Evolutionary conservation across 805 yeast genomes (phyloP), one percentile per base, ranked within the genome.

Genomic region (Hanseniaspora nectarophila): DNA sequence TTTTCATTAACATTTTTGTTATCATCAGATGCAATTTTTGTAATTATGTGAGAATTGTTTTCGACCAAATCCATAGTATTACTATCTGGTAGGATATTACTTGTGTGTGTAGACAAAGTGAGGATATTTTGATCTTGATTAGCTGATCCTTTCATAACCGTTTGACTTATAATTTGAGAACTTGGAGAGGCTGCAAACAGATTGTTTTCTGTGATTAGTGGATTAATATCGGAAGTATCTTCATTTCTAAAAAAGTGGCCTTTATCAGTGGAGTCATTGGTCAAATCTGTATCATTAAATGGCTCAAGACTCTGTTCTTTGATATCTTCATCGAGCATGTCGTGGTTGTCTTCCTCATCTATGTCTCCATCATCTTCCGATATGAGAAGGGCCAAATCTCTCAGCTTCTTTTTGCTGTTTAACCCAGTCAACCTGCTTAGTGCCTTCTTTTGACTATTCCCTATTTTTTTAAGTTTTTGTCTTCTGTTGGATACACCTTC

Each of bases 291-390:
- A 23, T 47, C 51, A 21, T 38, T 40, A 12, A 38, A 43, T 15
- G n/a, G 26, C 21, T 31, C 45, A 24, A 31, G n/a, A 15, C 42
- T 42, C n/a, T 42, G 42, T 3, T 49, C 43, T 5, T 45, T 33
- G 5, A 18, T 21, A 6, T 33, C 43, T 33, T 49, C 46, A 18
- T 49, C 53, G 24, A 49, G 32, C 29, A 33, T 38, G 15, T 46
- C 44, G 23, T 46, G 38, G 31, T 38, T 49, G 21, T 31, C 53
- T 12, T 49, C 53, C 33, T 49, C 45, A 10, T 49, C 46, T n/a
- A 42, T 44, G 18, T 49, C 53, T 9, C 53, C 53, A 42, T 49
- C 53, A n/a, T 49, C 53, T 18, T 49, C 53, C 2, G 53, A 42
- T 24, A 49, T 42, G 46, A 47, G 42, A 45, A 33, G 33, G 13